Evolutionary conservation across 139 green algal genomes (phyloP).

Genomic region (Desmodesmus armatus): DNA sequence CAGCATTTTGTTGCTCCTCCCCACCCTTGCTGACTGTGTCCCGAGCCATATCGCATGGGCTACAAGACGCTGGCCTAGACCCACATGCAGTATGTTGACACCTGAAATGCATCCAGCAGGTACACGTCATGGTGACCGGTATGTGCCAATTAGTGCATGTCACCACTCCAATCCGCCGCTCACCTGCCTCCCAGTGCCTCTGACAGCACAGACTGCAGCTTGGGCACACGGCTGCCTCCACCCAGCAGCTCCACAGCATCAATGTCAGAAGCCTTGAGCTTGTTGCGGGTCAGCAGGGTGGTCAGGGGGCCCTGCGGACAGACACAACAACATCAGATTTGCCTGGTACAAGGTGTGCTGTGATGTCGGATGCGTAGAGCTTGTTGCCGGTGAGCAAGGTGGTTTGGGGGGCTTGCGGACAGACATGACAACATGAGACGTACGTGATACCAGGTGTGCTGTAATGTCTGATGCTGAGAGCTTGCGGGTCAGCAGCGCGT

Average conservation of each 20-base stretch:
- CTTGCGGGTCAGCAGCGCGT: too few relatives aligned
- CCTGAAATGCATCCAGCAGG: too few relatives aligned
- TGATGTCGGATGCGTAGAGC: neutral
- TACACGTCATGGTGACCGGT: too few relatives aligned
- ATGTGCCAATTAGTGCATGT: neutral
- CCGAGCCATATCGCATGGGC: too few relatives aligned
- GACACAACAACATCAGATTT: neutral
- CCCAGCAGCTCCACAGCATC: conserved; percentile 90
- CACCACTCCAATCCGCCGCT: neutral
- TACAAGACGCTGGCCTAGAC: too few relatives aligned
- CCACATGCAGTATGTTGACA: too few relatives aligned
- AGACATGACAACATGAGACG: neutral
- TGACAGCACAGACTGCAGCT: conserved; percentile 79
- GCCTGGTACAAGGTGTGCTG: neutral
- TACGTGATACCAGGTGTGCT: too few relatives aligned
- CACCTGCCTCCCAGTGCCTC: conserved; percentile 75
- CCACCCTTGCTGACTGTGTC: too few relatives aligned
- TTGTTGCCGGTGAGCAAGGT: neutral
- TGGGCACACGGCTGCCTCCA: conserved; percentile 87
- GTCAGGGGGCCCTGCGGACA: conserved; percentile 62
- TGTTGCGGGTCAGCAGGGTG: conserved; percentile 78
- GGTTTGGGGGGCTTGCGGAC: neutral
- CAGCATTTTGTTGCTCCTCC: too few relatives aligned
- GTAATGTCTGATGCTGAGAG: too few relatives aligned
- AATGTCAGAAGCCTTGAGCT: conserved; percentile 76